Percentiles rank a stretch among this genome's conserved stretches.
These are phyloP conservation scores for Boletus sensibilis DNA, from an alignment of 768 basidiomycete genomes.

Conservation along the genomic window DNA sequence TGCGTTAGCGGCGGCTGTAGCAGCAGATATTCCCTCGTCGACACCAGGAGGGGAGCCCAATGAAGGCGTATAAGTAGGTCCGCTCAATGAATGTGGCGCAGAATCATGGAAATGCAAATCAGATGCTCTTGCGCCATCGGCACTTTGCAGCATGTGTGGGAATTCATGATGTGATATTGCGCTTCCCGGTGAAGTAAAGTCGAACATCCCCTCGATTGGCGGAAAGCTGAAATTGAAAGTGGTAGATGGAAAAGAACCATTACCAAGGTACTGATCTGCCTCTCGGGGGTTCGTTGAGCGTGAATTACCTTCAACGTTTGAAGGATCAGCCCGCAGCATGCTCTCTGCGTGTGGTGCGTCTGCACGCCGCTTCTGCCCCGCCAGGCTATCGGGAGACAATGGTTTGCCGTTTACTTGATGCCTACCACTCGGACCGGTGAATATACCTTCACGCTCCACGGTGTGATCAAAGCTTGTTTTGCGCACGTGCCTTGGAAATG, in stretches of 20 bases:
- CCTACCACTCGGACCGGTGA: conserved; percentile 58
- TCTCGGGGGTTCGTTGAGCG: conserved; percentile 32
- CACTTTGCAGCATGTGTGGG: conserved; percentile 32
- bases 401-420: conserved; percentile 84
- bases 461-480: conserved; percentile 97
- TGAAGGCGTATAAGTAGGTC: conserved; percentile 37
- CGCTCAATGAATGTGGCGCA: conserved; percentile 30
- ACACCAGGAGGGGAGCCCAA: conserved; percentile 30
- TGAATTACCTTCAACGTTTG: conserved; percentile 45
- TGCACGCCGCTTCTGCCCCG: conserved; percentile 77
- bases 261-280: conserved; percentile 40
- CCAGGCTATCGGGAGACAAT: conserved; percentile 57
- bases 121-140: conserved; percentile 29
- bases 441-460: conserved; percentile 64
- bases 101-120: conserved; percentile 35
- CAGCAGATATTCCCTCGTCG: conserved; percentile 59
- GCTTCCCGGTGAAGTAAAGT: conserved; percentile 39
- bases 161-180: conserved; percentile 38
- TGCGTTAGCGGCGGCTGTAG: conserved; percentile 63
- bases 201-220: conserved; percentile 63
- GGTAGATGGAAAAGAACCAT: conserved; percentile 61
- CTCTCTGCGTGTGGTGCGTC: conserved; percentile 80
- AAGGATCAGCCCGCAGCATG: conserved; percentile 75
- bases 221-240: conserved; percentile 74
- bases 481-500: conserved; percentile 82